Percentiles rank a stretch among this genome's conserved stretches.
phyloP scores from a whole-genome alignment of 208 protist genomes.

The Leishmania tarentolae region DNA sequence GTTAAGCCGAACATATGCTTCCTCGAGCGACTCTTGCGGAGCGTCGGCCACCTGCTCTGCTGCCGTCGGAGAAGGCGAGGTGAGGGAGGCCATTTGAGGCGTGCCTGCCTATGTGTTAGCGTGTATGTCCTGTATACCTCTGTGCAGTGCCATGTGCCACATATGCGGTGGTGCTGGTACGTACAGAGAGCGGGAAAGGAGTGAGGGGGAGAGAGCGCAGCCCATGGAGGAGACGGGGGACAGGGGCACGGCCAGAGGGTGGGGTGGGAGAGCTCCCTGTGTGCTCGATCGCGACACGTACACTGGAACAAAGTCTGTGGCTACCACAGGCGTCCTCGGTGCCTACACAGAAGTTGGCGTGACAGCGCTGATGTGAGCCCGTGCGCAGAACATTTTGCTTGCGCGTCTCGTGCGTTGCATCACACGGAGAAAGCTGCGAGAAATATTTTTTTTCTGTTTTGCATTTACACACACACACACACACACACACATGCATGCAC shows the following conservation, averaged over 20 bases:
- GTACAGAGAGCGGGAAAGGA: background rate
- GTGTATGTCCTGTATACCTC: background rate
- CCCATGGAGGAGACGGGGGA: background rate
- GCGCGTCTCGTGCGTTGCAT: background rate
- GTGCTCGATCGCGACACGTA: background rate
- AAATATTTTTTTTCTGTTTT: background rate
- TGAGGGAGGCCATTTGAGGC: background rate
- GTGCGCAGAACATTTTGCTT: background rate
- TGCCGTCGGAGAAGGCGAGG: background rate
- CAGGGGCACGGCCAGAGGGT: no score
- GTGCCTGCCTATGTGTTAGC: background rate
- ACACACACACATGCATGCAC: background rate
- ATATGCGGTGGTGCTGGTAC: background rate
- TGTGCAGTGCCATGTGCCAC: background rate
- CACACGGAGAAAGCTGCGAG: background rate
- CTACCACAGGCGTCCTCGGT: background rate
- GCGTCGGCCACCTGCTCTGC: background rate
- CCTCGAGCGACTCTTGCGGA: slow-evolving; percentile 4
- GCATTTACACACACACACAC: background rate
- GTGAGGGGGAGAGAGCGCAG: background rate
- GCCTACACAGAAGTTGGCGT: background rate
- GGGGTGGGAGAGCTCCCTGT: background rate
- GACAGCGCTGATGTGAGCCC: background rate
- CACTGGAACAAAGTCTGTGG: background rate
- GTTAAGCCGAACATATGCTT: slow-evolving; percentile 21